A percentile compares a stretch with the other conserved stretches of the same genome.
Evolutionary conservation across 1,284 basidiomycete species (phyloP).

Genomic region (Xerocomus nothofagi): DNA sequence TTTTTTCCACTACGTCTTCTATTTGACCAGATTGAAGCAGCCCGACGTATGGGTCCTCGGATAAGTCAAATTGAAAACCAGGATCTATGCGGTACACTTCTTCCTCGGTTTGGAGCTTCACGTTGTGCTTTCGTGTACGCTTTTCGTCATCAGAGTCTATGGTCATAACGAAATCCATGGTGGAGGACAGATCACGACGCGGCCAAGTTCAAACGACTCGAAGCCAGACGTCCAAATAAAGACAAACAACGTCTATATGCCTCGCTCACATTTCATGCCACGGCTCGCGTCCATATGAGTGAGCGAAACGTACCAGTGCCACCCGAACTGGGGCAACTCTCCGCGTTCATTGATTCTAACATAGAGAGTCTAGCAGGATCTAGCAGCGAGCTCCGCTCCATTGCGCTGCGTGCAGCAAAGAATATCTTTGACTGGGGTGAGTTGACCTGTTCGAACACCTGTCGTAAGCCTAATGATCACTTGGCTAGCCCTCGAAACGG

Average conservation of each 20-base stretch:
- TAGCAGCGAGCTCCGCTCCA: constrained; percentile 53
- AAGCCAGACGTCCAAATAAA: constrained; percentile 17
- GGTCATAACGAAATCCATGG: constrained; percentile 73
- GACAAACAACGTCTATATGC: constrained; percentile 18
- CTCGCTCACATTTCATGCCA: not conserved
- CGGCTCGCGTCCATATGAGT: constrained; percentile 11
- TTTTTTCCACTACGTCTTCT: constrained; percentile 59
- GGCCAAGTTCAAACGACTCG: not conserved
- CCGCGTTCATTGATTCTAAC: constrained; percentile 52
- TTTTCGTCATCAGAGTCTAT: constrained; percentile 78
- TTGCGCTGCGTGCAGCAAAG: constrained; percentile 71
- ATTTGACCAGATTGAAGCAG: constrained; percentile 44
- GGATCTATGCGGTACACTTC: constrained; percentile 74
- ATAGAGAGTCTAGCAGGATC: constrained; percentile 58
- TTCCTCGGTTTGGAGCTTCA: constrained; percentile 24
- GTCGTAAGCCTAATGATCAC: not conserved
- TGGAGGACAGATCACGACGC: not conserved
- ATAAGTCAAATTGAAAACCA: constrained; percentile 81
- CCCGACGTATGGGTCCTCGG: constrained; percentile 66
- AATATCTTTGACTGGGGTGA: constrained; percentile 80
- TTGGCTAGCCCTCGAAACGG: constrained; percentile 59
- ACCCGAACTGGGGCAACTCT: constrained; percentile 47
- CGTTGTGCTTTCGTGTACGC: constrained; percentile 17
- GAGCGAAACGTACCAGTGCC: constrained; percentile 31
- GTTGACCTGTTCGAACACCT: constrained; percentile 28